Percentiles rank a stretch among this genome's conserved stretches.
Evolutionary conservation across 257 asterid genomes (phyloP).

Genomic region (Rauvolfia tetraphylla): DNA sequence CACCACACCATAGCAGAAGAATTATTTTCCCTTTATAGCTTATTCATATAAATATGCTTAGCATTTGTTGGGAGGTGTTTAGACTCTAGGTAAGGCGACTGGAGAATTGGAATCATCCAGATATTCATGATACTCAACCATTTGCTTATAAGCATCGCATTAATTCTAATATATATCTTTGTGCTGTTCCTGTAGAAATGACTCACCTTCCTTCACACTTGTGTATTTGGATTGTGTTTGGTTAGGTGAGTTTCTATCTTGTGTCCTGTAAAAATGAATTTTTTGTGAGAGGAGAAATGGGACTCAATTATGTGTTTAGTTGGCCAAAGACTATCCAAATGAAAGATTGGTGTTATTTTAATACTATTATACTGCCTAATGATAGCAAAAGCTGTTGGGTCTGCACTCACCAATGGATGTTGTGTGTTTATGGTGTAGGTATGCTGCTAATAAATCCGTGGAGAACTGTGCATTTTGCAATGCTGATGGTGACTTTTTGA

Average conservation of each 20-base stretch:
- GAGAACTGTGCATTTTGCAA: constrained; percentile 86
- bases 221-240: too few relatives aligned
- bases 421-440: constrained; percentile 46
- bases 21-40: not conserved
- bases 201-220: not conserved
- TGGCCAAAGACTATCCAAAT: too few relatives aligned
- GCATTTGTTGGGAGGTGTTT: not conserved
- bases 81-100: not conserved
- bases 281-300: too few relatives aligned
- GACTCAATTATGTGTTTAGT: too few relatives aligned
- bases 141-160: not conserved
- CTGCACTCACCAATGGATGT: not conserved
- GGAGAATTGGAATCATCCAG: not conserved
- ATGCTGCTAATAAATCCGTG: constrained; percentile 85
- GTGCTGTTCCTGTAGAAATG: not conserved
- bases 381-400: not conserved
- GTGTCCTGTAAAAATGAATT: not conserved
- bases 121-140: not conserved
- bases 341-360: not conserved
- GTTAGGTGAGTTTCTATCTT: not conserved
- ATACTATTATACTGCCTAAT: not conserved
- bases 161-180: not conserved
- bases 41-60: not conserved
- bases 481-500: constrained; percentile 95
- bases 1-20: not conserved